Percentiles rank a stretch among this genome's conserved stretches.
Conservation (phyloP, 495 filamentous ascomycete species). For the Penicillium malachiteum region DNA sequence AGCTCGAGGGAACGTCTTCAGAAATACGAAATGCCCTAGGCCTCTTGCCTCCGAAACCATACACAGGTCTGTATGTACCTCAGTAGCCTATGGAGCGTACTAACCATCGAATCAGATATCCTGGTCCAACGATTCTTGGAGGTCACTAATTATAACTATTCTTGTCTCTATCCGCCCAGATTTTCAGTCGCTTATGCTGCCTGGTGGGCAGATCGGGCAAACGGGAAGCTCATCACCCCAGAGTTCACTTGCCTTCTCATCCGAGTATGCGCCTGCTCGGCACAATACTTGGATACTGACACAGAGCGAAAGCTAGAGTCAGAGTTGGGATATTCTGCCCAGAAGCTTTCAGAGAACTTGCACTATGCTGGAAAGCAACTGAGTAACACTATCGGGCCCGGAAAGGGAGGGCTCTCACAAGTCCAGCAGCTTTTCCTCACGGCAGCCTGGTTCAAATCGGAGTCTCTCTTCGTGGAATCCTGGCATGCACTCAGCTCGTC, state of each 20-base stretch:
- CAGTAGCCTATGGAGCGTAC: neutral
- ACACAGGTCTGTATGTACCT: slow-evolving; percentile 21
- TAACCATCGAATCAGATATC: slow-evolving; percentile 36
- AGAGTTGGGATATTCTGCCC: slow-evolving; percentile 39
- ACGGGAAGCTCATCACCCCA: slow-evolving; percentile 30
- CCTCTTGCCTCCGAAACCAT: slow-evolving; percentile 29
- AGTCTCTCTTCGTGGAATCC: slow-evolving; percentile 50
- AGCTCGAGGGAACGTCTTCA: neutral
- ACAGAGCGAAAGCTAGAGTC: slow-evolving; percentile 44
- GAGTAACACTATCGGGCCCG: slow-evolving; percentile 42
- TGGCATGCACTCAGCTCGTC: slow-evolving; percentile 49
- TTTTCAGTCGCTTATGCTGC: slow-evolving; percentile 48
- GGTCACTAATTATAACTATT: slow-evolving; percentile 51
- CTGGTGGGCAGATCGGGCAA: slow-evolving; percentile 44
- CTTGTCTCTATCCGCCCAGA: slow-evolving; percentile 45
- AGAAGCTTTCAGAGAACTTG: slow-evolving; percentile 40
- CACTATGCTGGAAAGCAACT: slow-evolving; percentile 46
- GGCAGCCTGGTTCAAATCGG: slow-evolving; percentile 53
- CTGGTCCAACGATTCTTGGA: slow-evolving; percentile 50
- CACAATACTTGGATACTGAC: slow-evolving; percentile 40
- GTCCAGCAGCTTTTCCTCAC: slow-evolving; percentile 54
- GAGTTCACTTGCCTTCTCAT: slow-evolving; percentile 53
- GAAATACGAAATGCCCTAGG: slow-evolving; percentile 28
- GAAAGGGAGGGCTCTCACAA: slow-evolving; percentile 46
- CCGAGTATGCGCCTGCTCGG: slow-evolving; percentile 51